phyloP scores from a whole-genome alignment of 345 rosid species.

The Kandelia obovata region DNA sequence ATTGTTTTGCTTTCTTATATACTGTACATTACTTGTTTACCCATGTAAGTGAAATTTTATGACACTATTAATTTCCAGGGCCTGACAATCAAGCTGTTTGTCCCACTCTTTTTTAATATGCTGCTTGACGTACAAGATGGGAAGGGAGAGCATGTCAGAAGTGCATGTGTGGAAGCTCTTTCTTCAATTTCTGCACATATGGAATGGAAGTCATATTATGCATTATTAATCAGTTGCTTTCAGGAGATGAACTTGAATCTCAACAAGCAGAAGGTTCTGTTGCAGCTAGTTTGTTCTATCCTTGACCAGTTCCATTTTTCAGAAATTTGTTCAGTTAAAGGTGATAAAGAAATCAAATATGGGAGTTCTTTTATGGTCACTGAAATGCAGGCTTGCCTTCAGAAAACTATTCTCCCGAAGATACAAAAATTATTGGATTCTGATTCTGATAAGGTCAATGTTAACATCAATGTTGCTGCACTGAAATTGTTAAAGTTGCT shows the following conservation, averaged over 20 bases:
- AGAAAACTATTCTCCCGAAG: conserved; percentile 61
- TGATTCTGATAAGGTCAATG: conserved; percentile 66
- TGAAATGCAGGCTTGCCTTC: conserved; percentile 58
- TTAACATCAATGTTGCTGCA: conserved; percentile 57
- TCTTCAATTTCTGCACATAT: conserved; percentile 64
- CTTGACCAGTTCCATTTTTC: conserved; percentile 77
- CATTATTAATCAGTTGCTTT: conserved; percentile 66
- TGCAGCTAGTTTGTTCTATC: conserved; percentile 64
- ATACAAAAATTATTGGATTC: conserved; percentile 56
- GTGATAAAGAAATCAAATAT: conserved; percentile 24
- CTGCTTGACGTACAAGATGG: conserved; percentile 72
- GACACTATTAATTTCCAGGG: conserved; percentile 44
- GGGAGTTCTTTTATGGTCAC: conserved; percentile 20
- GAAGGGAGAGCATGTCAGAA: conserved; percentile 56
- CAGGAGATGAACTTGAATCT: conserved; percentile 53
- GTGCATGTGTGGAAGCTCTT: conserved; percentile 72
- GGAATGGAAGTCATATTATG: conserved; percentile 77
- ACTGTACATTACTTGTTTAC: background rate
- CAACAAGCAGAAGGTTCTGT: conserved; percentile 60
- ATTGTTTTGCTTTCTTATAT: background rate
- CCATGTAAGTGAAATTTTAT: conserved; percentile 10
- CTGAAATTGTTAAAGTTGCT: conserved; percentile 88
- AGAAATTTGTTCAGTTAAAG: conserved; percentile 31
- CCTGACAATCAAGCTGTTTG: conserved; percentile 61
- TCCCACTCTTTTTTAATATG: conserved; percentile 77